Conservation (phyloP, 2,329 filamentous ascomycete species). For the Cladosporium sp. region DNA sequence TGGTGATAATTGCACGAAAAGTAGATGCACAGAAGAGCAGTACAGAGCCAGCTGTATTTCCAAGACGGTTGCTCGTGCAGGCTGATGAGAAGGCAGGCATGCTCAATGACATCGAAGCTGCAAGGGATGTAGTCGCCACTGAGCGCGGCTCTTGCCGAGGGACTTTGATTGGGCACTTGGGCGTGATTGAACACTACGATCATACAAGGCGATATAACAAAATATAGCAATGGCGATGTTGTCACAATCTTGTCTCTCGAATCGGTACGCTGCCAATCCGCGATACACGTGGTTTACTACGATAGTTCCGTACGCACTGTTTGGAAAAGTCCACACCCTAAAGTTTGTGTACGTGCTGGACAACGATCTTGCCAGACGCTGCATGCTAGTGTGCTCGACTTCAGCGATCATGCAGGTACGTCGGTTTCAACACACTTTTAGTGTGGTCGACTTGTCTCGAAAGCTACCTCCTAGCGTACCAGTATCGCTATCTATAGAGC, state of each 20-base stretch:
- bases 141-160: not conserved
- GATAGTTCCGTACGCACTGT: no score
- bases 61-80: not conserved
- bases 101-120: conserved; percentile 7
- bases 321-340: no score
- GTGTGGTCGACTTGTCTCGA: no score
- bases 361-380: no score
- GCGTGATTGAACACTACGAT: not conserved
- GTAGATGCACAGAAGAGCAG: not conserved
- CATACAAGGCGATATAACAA: no score
- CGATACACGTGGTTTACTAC: no score
- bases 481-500: not conserved
- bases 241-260: not conserved
- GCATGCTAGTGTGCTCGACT: no score
- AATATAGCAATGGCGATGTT: not conserved
- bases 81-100: not conserved
- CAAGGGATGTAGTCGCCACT: conserved; percentile 8
- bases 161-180: not conserved
- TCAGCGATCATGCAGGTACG: no score
- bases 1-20: not conserved
- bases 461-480: no score
- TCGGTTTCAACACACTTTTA: no score
- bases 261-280: no score
- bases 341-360: no score
- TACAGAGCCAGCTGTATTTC: not conserved